Base-by-base conservation (phyloP, 2,329 filamentous ascomycete genomes). In the Cladosporium austrohemisphaericum region DNA sequence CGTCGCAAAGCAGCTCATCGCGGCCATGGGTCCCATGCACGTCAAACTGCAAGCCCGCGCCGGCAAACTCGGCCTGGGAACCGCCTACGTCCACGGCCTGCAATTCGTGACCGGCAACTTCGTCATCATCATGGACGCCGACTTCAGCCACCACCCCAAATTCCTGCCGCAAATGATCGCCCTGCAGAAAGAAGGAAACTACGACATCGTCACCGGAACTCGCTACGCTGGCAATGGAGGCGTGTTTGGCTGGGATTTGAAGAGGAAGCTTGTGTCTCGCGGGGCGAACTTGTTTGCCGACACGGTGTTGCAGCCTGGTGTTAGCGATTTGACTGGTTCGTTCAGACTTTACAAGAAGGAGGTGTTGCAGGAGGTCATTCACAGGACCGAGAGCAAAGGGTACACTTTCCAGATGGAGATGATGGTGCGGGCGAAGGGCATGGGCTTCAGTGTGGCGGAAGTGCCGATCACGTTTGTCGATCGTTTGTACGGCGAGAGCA, bases 351-450 rank as follows among this genome's bases (percentile, higher is more conserved):
- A 98, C 72, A 97, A 95, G 83, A 90, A 86, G 74, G 75, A 77
- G 52, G 88, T 95, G 54, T 71, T 98, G 64, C 81, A 95, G 69
- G 91, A 88, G 76, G 89, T 95, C 51, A 96, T 98, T 62, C 76
- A 79, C 64, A 88, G 80, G 71, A 96, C 90, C 7, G 86, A 96
- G 77, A 93, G 88, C 68, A 95, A 97, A 75, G 93, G 93, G 2
- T 98, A 97, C 70, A 92, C 87, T 32, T 98, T 98, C 78, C 93
- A 98, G 81, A 98, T 98, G 93, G 92, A 96, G 78, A 86, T 98
- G 83, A 97, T 96, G 85, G 92, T 97, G 7, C 80, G 91, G 54
- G 93, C 93, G 26, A 96, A 96, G 81, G 88, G 86, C 13, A 91
- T 96, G 88, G 92, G 93, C 1, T 95, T 82, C 74, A 87, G 84